phyloP scores from a whole-genome alignment of 495 filamentous ascomycete species.

The Darksidea phi region DNA sequence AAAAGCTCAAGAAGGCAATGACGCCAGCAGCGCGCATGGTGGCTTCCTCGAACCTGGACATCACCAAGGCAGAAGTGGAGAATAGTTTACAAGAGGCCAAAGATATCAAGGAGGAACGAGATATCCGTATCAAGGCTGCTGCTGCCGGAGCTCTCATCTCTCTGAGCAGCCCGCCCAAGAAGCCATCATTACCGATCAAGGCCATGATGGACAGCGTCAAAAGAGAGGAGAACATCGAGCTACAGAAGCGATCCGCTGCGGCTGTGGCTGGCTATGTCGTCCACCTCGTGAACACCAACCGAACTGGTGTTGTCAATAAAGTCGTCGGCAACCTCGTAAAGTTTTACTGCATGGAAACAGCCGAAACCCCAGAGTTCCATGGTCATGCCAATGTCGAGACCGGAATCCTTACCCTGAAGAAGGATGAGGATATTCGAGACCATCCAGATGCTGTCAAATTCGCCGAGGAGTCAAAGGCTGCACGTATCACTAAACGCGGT shows the following conservation, averaged over 20 bases:
- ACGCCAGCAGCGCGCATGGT: constrained; percentile 81
- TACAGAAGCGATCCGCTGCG: constrained; percentile 83
- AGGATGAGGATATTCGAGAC: constrained; percentile 94
- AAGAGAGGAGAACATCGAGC: constrained; percentile 83
- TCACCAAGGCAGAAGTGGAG: constrained; percentile 66
- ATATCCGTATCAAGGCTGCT: constrained; percentile 82
- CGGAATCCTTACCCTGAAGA: constrained; percentile 84
- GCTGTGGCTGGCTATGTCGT: constrained; percentile 83
- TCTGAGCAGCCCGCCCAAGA: constrained; percentile 84
- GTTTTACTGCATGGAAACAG: constrained; percentile 94
- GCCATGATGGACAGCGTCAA: constrained; percentile 98
- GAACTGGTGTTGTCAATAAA: constrained; percentile 83
- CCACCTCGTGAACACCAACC: constrained; percentile 72
- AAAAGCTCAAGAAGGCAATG: constrained; percentile 78
- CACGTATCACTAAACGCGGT: constrained; percentile 83
- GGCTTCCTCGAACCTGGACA: constrained; percentile 67
- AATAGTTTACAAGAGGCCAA: constrained; percentile 75
- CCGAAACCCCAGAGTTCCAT: constrained; percentile 92
- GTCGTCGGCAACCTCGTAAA: constrained; percentile 91
- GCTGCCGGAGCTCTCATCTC: constrained; percentile 84
- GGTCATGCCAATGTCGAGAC: constrained; percentile 70
- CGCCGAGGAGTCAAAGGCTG: constrained; percentile 79
- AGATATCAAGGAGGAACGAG: constrained; percentile 72
- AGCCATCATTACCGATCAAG: constrained; percentile 85
- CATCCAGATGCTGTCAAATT: constrained; percentile 86